Percentiles rank a stretch among this genome's conserved stretches.
These are phyloP conservation scores for Carex pumila DNA, from an alignment of 176 grass and related monocot genomes.

Conservation along the genomic window DNA sequence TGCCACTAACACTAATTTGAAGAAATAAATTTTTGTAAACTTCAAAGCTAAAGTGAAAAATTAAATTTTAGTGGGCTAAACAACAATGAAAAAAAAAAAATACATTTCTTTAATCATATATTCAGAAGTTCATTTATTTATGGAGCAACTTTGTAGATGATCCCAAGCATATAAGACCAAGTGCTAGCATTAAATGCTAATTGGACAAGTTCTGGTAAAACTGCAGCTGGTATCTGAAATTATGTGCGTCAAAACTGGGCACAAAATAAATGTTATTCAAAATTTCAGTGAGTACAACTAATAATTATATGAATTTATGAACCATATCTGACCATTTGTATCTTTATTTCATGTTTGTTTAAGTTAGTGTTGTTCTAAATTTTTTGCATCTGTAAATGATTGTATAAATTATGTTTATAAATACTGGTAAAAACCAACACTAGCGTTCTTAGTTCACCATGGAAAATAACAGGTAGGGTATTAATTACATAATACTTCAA, in stretches of 20 bases:
- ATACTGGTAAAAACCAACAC: neutral
- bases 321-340: neutral
- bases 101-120: neutral
- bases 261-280: neutral
- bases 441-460: neutral
- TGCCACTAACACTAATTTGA: slow-evolving; percentile 10
- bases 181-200: neutral
- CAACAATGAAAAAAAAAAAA: neutral
- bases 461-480: neutral
- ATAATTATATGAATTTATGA: neutral
- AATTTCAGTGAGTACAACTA: neutral
- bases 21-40: slow-evolving; percentile 4
- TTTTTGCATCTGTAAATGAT: neutral
- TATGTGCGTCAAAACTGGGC: neutral
- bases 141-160: neutral
- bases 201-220: neutral
- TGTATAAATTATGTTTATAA: neutral
- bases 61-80: neutral
- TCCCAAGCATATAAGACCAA: neutral
- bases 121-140: neutral
- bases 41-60: neutral
- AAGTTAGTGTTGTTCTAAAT: neutral
- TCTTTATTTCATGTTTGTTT: neutral
- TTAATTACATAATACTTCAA: neutral
- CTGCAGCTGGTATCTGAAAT: neutral